Base-by-base conservation (phyloP, 2,329 filamentous ascomycete genomes). In the Thielaviopsis punctulata region DNA sequence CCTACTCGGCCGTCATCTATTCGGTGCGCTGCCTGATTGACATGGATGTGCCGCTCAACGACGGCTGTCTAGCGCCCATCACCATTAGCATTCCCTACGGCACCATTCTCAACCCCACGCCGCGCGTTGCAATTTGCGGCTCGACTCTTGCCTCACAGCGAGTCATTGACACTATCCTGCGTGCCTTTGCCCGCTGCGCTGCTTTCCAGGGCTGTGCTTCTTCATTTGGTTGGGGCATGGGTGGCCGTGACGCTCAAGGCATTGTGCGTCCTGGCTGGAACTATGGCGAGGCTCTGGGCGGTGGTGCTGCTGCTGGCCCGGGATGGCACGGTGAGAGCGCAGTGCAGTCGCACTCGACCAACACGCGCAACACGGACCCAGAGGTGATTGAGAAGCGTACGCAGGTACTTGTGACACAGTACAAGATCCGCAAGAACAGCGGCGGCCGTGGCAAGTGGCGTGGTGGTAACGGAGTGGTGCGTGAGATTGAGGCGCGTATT, bases 271-370 rank as follows among this genome's bases (percentile, higher is more conserved):
- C 62, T 23, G 86, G 86, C 0, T 92, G 92, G 61, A 86, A 86
- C 9, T 92, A 90, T 69, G 90, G 90, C 63, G 86, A 92, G 65
- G 90, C 85, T 5, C 88, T 92, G 57, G 81, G 82, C 0, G 85
- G 86, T 39, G 86, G 86, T 0, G 79, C 75, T 39, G 85, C 85
- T 24, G 86, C 85, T 0, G 84, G 84, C 0, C 75, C 80, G 0
- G 71, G 72, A 13, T 89, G 84, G 84, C 71, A 82, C 55, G 85
- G 85, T 36, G 81, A 82, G 10, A 78, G 71, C 50, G 84, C 83
- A 23, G 83, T 89, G n/a, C 84, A 90, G 62, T 83, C 78, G 1
- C 84, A 90, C 66, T 88, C 89, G 82, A 90, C 86, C 6, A 92
- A 92, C 63, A 90, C 85, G 2, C 75, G 84, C 13, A 90, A 89